These are phyloP conservation scores for Pestalotiopsis sp. DNA, from an alignment of 2,329 filamentous ascomycete genomes.

Conservation along the genomic window DNA sequence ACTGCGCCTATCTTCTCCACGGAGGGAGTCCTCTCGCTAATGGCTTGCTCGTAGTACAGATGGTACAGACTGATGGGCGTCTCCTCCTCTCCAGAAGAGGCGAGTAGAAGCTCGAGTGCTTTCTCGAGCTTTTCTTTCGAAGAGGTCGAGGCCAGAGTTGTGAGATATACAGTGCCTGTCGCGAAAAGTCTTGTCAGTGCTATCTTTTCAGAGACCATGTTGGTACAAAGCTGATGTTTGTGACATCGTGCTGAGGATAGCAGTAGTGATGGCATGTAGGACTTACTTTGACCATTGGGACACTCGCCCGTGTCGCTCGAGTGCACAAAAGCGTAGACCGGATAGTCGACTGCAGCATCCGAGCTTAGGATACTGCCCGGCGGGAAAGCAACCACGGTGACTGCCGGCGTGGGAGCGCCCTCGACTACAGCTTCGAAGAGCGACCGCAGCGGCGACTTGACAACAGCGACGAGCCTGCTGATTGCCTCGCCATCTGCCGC, in stretches of 20 bases:
- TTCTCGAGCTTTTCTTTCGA: constrained; percentile 33
- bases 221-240: neutral
- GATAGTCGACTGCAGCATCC: constrained; percentile 40
- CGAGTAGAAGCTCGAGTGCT: constrained; percentile 26
- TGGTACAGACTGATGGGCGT: constrained; percentile 46
- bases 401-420: constrained; percentile 74
- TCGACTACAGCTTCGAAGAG: constrained; percentile 76
- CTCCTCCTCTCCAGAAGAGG: constrained; percentile 16
- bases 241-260: constrained; percentile 39
- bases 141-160: constrained; percentile 36
- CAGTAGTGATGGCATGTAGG: constrained; percentile 18
- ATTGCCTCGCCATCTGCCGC: constrained; percentile 37
- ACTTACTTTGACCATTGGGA: constrained; percentile 84
- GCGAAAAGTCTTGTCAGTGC: constrained; percentile 4
- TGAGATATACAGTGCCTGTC: constrained; percentile 40
- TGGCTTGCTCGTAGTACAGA: constrained; percentile 58
- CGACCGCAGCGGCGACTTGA: constrained; percentile 64
- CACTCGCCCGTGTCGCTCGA: constrained; percentile 94
- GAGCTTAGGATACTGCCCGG: constrained; percentile 44
- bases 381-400: constrained; percentile 71
- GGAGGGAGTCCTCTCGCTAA: constrained; percentile 26
- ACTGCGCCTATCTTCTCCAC: constrained; percentile 37
- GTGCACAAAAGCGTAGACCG: constrained; percentile 70
- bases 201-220: too few relatives aligned
- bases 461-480: constrained; percentile 67